A percentile compares a stretch with the other conserved stretches of the same genome.
These are phyloP conservation scores for Aspergillus udagawae DNA, from an alignment of 2,329 filamentous ascomycete species.

Conservation along the genomic window DNA sequence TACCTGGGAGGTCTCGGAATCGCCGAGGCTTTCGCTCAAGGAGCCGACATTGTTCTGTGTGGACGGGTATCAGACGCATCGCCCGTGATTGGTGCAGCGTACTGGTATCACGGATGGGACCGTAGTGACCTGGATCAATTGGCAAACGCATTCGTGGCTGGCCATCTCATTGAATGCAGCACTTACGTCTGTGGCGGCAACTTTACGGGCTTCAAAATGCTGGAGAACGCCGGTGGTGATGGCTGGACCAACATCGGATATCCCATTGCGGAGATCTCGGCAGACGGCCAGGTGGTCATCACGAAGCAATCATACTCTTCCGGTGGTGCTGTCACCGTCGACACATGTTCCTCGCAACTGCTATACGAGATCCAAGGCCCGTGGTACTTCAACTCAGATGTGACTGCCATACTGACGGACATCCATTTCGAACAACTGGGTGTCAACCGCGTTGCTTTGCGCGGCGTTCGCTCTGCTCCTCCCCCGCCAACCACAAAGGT, in stretches of 20 bases:
- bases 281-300: slow-evolving; percentile 39
- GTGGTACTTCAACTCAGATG: slow-evolving; percentile 56
- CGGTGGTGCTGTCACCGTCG: slow-evolving; percentile 43
- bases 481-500: slow-evolving; percentile 51
- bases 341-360: slow-evolving; percentile 52
- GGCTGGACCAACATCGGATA: slow-evolving; percentile 46
- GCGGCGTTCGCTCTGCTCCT: slow-evolving; percentile 41
- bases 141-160: slow-evolving; percentile 38
- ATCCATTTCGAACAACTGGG: slow-evolving; percentile 51
- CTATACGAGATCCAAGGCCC: slow-evolving; percentile 55
- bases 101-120: slow-evolving; percentile 43
- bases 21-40: slow-evolving; percentile 34
- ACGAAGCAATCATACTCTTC: slow-evolving; percentile 40
- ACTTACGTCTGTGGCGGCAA: slow-evolving; percentile 44
- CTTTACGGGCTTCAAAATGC: slow-evolving; percentile 41
- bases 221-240: slow-evolving; percentile 20
- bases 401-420: slow-evolving; percentile 50
- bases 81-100: slow-evolving; percentile 40
- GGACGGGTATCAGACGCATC: slow-evolving; percentile 45
- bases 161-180: slow-evolving; percentile 39
- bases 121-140: slow-evolving; percentile 34
- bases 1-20: slow-evolving; percentile 41
- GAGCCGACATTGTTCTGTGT: slow-evolving; percentile 44
- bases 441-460: slow-evolving; percentile 47
- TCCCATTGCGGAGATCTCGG: slow-evolving; percentile 45